phyloP scores from a whole-genome alignment of 2,329 filamentous ascomycete genomes.

The Graphiopsis chlorocephala region DNA sequence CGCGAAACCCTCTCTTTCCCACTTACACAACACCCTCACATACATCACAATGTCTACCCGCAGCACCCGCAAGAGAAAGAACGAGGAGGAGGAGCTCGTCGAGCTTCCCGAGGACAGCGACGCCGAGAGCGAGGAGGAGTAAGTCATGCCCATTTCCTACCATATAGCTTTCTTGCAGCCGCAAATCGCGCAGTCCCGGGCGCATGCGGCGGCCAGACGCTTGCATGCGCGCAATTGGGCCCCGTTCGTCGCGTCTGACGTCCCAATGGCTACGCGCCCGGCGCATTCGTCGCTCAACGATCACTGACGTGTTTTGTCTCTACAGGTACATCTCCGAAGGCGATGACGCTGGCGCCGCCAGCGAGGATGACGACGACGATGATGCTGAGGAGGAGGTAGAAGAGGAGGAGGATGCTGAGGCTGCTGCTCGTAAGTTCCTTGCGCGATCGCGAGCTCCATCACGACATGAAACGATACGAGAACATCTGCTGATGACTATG shows the following conservation, averaged over 20 bases:
- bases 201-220: background rate
- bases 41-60: conserved; percentile 3
- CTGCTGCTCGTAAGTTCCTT: conserved; percentile 3
- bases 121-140: conserved; percentile 41
- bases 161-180: background rate
- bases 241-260: background rate
- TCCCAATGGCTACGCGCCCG: background rate
- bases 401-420: background rate
- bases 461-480: background rate
- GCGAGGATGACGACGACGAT: conserved; percentile 20
- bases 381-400: conserved; percentile 23
- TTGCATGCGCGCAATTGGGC: background rate
- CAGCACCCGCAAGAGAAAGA: conserved; percentile 39
- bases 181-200: background rate
- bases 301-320: background rate
- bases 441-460: too few species aligned
- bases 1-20: conserved; percentile 24
- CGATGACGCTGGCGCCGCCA: conserved; percentile 6
- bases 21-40: background rate
- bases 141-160: conserved; percentile 23
- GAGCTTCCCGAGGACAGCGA: conserved; percentile 40
- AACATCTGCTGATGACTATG: background rate
- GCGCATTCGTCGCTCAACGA: background rate
- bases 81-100: conserved; percentile 42
- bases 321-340: conserved; percentile 14